A percentile compares a stretch with the other conserved stretches of the same genome.
Evolutionary conservation across 2,329 filamentous ascomycete species (phyloP).

Genomic region (Ceratocystis destructans): DNA sequence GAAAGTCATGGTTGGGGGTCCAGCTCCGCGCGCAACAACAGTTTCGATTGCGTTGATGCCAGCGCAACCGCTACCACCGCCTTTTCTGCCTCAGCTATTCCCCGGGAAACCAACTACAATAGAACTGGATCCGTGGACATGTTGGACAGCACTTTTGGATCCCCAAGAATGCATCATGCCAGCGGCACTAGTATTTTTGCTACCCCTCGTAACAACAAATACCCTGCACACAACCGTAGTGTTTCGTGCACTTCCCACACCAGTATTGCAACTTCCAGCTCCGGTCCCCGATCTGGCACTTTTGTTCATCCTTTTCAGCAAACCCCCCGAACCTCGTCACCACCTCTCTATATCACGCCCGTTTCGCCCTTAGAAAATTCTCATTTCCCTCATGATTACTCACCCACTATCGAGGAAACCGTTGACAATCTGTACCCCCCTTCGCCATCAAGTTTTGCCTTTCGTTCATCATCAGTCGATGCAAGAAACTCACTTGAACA

Average conservation of each 20-base stretch:
- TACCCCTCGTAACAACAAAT: slow-evolving; percentile 24
- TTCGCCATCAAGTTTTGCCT: slow-evolving; percentile 9
- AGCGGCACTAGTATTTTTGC: slow-evolving; percentile 17
- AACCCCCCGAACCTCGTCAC: slow-evolving; percentile 40
- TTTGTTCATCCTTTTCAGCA: slow-evolving; percentile 55
- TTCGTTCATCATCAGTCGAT: slow-evolving; percentile 12
- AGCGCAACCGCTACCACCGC: slow-evolving; percentile 25
- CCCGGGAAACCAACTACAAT: slow-evolving; percentile 14
- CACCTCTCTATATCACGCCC: slow-evolving; percentile 35
- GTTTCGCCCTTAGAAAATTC: slow-evolving; percentile 21
- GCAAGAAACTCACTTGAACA: slow-evolving; percentile 14
- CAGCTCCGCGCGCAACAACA: slow-evolving; percentile 29
- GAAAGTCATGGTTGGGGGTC: slow-evolving; percentile 27
- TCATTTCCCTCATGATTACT: slow-evolving; percentile 35
- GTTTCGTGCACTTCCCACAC: slow-evolving; percentile 44
- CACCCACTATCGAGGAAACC: slow-evolving; percentile 42
- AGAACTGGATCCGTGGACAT: slow-evolving; percentile 1
- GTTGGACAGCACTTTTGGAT: slow-evolving; percentile 11
- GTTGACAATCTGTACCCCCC: slow-evolving; percentile 29
- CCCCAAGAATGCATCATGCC: slow-evolving; percentile 11
- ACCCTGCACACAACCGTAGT: slow-evolving; percentile 43
- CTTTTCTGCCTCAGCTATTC: slow-evolving; percentile 12
- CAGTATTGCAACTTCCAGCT: slow-evolving; percentile 32
- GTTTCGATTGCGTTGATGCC: slow-evolving; percentile 32
- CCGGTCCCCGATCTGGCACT: slow-evolving; percentile 26